Evolutionary conservation across 176 grass and related monocot species (phyloP).

Genomic region (Oryza punctata): DNA sequence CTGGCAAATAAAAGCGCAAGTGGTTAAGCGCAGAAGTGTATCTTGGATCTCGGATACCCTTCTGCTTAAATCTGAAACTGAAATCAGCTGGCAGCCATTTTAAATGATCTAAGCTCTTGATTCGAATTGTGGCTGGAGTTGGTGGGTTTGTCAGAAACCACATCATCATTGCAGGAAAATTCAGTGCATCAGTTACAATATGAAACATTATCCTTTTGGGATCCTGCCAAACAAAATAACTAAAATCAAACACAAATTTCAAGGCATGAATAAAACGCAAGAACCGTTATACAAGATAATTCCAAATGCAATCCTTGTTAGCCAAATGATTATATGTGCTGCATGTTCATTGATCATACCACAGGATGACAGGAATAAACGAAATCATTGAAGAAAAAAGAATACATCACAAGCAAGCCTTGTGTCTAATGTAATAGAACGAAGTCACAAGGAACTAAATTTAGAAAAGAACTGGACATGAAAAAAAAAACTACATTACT

Average conservation of each 20-base stretch:
- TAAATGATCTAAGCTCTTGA: constrained; percentile 64
- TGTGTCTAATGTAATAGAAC: not conserved
- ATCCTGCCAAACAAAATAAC: constrained; percentile 55
- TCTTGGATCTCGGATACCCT: constrained; percentile 54
- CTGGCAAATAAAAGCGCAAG: constrained; percentile 88
- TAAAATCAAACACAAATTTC: not conserved
- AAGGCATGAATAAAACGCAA: constrained; percentile 11
- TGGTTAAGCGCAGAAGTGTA: constrained; percentile 80
- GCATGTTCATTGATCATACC: not conserved
- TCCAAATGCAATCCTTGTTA: not conserved
- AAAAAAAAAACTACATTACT: not conserved
- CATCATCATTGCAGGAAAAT: constrained; percentile 85
- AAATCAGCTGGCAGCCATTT: constrained; percentile 60
- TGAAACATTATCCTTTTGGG: constrained; percentile 80
- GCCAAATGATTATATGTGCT: not conserved
- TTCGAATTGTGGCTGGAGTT: constrained; percentile 52
- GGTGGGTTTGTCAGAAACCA: constrained; percentile 86
- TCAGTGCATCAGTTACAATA: constrained; percentile 77
- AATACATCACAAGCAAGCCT: not conserved
- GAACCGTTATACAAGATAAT: not conserved
- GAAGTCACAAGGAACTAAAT: not conserved
- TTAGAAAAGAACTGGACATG: not conserved
- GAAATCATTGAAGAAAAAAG: not conserved
- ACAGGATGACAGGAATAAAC: constrained; percentile 20
- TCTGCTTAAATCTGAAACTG: constrained; percentile 64